Evolutionary conservation across 2,329 filamentous ascomycete genomes (phyloP).

Genomic region (Monosporascus sp.): DNA sequence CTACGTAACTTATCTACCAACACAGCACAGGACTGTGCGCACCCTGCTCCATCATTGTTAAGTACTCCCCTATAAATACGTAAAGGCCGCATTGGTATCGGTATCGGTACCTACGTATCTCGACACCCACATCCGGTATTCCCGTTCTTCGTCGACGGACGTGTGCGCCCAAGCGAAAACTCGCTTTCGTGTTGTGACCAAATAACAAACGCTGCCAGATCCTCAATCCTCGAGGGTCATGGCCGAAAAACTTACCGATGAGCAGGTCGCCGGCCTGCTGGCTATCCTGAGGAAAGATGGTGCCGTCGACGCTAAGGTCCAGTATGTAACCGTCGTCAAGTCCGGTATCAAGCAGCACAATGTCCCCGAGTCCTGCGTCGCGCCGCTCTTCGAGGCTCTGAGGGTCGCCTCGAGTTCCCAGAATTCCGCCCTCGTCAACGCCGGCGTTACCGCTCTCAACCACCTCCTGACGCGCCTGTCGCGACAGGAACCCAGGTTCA

Average conservation of each 20-base stretch:
- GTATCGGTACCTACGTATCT: neutral
- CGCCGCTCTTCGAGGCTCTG: conserved; percentile 75
- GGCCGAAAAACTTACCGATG: conserved; percentile 55
- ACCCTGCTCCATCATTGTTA: too few species aligned
- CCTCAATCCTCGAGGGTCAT: conserved; percentile 28
- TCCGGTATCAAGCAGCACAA: conserved; percentile 89
- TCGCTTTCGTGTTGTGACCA: conserved; percentile 8
- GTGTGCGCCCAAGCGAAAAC: conserved; percentile 3
- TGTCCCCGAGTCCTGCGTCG: conserved; percentile 69
- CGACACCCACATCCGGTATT: neutral
- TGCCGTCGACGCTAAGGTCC: conserved; percentile 64
- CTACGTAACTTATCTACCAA: too few species aligned
- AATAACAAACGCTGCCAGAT: conserved; percentile 13
- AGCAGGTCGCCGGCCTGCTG: conserved; percentile 51
- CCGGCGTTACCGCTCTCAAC: conserved; percentile 81
- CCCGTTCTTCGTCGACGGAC: neutral
- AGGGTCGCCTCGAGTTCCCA: conserved; percentile 69
- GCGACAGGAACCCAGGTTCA: conserved; percentile 73
- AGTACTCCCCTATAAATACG: too few species aligned
- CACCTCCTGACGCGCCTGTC: conserved; percentile 82
- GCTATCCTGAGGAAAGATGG: conserved; percentile 55
- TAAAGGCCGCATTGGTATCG: too few species aligned
- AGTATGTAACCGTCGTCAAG: conserved; percentile 69
- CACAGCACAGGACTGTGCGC: too few species aligned
- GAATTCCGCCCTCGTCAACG: conserved; percentile 71